Conservation (phyloP, 441 rosid genomes). For the Isatis lusitanica region DNA sequence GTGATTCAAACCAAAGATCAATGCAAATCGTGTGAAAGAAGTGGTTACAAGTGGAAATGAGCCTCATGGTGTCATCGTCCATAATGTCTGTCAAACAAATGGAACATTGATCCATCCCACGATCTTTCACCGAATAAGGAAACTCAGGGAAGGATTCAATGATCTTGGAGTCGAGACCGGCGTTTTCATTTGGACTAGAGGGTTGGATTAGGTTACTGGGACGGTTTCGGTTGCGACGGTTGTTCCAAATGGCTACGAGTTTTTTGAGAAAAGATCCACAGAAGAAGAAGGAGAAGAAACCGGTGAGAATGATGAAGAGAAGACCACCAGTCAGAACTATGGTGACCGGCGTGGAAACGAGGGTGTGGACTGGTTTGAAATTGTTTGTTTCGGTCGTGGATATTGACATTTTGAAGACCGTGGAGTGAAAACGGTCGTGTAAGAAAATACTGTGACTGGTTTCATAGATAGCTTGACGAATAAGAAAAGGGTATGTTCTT, state of each 20-base stretch:
- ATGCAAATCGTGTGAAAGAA: conserved; percentile 81
- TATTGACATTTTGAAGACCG: conserved; percentile 26
- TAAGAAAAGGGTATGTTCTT: conserved; percentile 15
- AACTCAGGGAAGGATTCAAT: conserved; percentile 65
- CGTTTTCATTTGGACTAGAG: neutral
- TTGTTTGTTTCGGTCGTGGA: conserved; percentile 8
- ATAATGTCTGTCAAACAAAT: conserved; percentile 71
- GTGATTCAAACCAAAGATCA: conserved; percentile 81
- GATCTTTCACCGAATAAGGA: conserved; percentile 52
- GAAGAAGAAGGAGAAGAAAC: conserved; percentile 60
- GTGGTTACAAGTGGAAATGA: conserved; percentile 69
- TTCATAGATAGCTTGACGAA: conserved; percentile 25
- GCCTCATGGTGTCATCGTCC: conserved; percentile 63
- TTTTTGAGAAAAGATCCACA: conserved; percentile 53
- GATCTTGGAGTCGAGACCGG: conserved; percentile 65
- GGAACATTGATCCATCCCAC: conserved; percentile 47
- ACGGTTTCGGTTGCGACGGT: conserved; percentile 44
- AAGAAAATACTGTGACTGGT: conserved; percentile 10
- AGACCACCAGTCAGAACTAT: conserved; percentile 55
- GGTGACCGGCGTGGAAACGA: conserved; percentile 48
- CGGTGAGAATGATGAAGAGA: conserved; percentile 55
- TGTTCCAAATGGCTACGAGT: conserved; percentile 37
- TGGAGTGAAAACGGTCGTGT: conserved; percentile 44
- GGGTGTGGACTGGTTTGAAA: conserved; percentile 29
- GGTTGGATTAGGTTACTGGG: conserved; percentile 32